These are phyloP conservation scores for Dillenia turbinata DNA, from an alignment of 164 flowering plant genomes.

Conservation along the genomic window DNA sequence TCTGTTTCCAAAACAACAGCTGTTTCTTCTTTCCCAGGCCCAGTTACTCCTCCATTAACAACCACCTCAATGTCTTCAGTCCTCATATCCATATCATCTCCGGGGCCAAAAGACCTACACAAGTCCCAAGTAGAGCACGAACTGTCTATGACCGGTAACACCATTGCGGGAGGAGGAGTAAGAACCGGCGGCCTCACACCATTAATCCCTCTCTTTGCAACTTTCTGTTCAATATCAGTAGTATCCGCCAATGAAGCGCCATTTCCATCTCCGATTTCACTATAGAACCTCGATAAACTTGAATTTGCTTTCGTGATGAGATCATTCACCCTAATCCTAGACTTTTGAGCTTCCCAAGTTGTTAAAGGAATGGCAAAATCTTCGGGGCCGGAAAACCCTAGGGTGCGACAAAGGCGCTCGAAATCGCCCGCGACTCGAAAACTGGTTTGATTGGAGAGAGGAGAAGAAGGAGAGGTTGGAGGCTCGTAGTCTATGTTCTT, in stretches of 20 bases:
- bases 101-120: conserved; percentile 46
- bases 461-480: conserved; percentile 26
- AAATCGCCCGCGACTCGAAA: conserved; percentile 70
- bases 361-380: conserved; percentile 77
- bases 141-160: conserved; percentile 33
- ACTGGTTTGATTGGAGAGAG: conserved; percentile 36
- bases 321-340: conserved; percentile 14
- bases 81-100: conserved; percentile 14
- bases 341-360: conserved; percentile 62
- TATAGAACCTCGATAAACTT: no score
- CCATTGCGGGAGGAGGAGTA: conserved; percentile 53
- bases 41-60: conserved; percentile 20
- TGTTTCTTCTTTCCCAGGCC: conserved; percentile 28
- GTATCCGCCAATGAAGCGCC: no score
- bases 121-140: conserved; percentile 65
- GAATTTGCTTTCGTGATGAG: background rate
- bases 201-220: conserved; percentile 44
- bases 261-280: no score
- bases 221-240: no score
- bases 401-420: conserved; percentile 37
- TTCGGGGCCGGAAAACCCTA: conserved; percentile 82
- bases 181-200: conserved; percentile 76
- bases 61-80: conserved; percentile 10
- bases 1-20: conserved; percentile 33
- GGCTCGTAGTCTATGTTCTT: conserved; percentile 66